These are phyloP conservation scores for Scytalidium lignicola DNA, from an alignment of 2,329 filamentous ascomycete species.

Conservation along the genomic window DNA sequence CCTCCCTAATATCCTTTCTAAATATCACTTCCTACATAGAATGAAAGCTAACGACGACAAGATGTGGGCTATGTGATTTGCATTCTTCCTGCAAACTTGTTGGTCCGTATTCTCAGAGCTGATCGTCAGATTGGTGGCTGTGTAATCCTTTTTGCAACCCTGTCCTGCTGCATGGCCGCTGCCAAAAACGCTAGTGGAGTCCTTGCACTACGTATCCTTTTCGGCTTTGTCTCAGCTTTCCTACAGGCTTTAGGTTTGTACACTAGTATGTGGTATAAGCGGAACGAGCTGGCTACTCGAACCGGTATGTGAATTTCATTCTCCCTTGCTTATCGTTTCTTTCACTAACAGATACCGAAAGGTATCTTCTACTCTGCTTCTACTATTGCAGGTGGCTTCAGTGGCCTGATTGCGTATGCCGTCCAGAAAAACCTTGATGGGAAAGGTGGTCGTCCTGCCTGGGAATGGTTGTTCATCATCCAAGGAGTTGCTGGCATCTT, in stretches of 20 bases:
- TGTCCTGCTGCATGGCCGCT: constrained; percentile 2
- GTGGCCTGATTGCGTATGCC: constrained; percentile 15
- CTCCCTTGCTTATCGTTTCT: neutral
- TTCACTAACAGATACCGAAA: neutral
- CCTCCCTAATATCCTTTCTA: too few species aligned
- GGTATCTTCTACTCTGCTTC: constrained; percentile 14
- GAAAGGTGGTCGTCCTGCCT: constrained; percentile 3
- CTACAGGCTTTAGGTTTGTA: constrained; percentile 1
- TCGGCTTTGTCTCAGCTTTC: constrained; percentile 4
- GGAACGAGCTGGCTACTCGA: constrained; percentile 11
- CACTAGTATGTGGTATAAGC: constrained; percentile 12
- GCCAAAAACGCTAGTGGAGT: constrained; percentile 3
- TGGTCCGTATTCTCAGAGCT: neutral
- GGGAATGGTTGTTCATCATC: constrained; percentile 17
- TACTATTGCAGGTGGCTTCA: constrained; percentile 11
- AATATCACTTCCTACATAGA: too few species aligned
- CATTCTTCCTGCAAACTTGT: neutral
- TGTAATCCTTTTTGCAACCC: neutral
- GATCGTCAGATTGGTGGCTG: neutral
- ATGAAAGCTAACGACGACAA: too few species aligned
- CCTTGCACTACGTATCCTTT: constrained; percentile 9
- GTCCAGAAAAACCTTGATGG: constrained; percentile 8
- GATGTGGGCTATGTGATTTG: neutral
- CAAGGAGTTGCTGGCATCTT: constrained; percentile 25
- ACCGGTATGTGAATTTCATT: constrained; percentile 4